Percentiles rank a stretch among this genome's conserved stretches.
Evolutionary conservation across 108 stramenopile genomes (phyloP).

Genomic region (Licmophora abbreviata): DNA sequence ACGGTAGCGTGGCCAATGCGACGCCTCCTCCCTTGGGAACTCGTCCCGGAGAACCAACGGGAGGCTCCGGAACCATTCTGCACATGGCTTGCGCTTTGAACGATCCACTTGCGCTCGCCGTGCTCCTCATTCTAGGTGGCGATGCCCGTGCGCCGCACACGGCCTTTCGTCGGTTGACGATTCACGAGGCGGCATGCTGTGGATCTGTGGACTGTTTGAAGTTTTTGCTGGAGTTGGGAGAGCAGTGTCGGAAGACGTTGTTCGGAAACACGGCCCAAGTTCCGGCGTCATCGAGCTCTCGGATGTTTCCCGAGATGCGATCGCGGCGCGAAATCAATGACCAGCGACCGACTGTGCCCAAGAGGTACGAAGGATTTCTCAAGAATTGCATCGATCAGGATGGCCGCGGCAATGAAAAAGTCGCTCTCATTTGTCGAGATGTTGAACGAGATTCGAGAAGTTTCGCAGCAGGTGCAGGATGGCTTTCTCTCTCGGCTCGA

Average conservation of each 20-base stretch:
- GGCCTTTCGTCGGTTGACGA: constrained; percentile 69
- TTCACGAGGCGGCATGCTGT: constrained; percentile 81
- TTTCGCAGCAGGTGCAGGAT: background rate
- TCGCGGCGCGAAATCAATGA: no score
- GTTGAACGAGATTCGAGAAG: background rate
- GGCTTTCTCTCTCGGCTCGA: background rate
- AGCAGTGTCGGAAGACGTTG: constrained; percentile 9
- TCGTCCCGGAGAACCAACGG: constrained; percentile 28
- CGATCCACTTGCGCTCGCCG: constrained; percentile 57
- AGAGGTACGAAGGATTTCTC: no score
- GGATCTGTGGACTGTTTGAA: constrained; percentile 65
- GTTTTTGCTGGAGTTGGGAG: constrained; percentile 56
- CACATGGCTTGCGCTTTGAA: constrained; percentile 82
- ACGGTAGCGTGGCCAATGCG: constrained; percentile 67
- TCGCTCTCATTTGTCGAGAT: background rate
- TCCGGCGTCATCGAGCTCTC: no score
- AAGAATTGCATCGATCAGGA: background rate
- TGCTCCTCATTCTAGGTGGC: constrained; percentile 65
- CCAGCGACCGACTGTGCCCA: no score
- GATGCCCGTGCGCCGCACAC: constrained; percentile 67
- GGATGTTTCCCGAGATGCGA: no score
- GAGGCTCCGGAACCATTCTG: constrained; percentile 60
- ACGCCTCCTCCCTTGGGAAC: constrained; percentile 49
- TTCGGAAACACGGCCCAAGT: background rate
- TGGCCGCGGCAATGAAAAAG: no score